Base-by-base conservation (phyloP, 2,329 filamentous ascomycete genomes). In the Pochonia chlamydosporia region DNA sequence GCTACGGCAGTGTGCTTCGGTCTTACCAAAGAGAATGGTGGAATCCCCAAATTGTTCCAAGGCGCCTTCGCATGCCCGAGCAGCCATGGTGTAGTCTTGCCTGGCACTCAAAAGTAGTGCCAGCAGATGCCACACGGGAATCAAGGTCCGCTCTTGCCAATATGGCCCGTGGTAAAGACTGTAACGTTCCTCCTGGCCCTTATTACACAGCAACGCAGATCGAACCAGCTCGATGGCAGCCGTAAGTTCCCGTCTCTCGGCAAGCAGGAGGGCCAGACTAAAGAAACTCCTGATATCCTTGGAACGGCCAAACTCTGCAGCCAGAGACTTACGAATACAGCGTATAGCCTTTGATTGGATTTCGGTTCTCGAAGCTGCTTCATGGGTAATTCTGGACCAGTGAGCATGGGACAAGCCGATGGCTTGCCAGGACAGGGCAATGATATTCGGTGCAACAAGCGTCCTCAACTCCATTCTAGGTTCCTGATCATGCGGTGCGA, bases 91-190 rank as follows among this genome's bases (percentile, higher is more conserved):
- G 57, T 87, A 95, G 52, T 96, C 90, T 54, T 95, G 87, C 53
- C 87, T 83, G 1, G 90, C 89, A 54, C 89, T 96, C 25, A 97
- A 70, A 20, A 97, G 74, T 21, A 99, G 74, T 1, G 89, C 85
- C 40, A 99, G 75, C 14, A 99, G 75, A 70, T 99, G 93, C 91
- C 93, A 96, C 21, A 96, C 68, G 3, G 91, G 85, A 21, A 97
- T 82, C 28, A 84, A 67, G 6, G 78, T 75, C 40, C 81, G 73
- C 61, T 89, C 83, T 47, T 81, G 75, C 76, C 76, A 81, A 54
- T 75, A 79, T 2, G 71, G 70, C 0, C 75, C 74, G 43, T 72
- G 67, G 35, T 67, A 63, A 4, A 72, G 58, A 37, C 68, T 66
- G 39, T 73, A 71, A 35, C 71, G 68, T 16, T 66, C 68, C 24